Conservation (phyloP, 2,329 filamentous ascomycete species). For the Diplodia intermedia region DNA sequence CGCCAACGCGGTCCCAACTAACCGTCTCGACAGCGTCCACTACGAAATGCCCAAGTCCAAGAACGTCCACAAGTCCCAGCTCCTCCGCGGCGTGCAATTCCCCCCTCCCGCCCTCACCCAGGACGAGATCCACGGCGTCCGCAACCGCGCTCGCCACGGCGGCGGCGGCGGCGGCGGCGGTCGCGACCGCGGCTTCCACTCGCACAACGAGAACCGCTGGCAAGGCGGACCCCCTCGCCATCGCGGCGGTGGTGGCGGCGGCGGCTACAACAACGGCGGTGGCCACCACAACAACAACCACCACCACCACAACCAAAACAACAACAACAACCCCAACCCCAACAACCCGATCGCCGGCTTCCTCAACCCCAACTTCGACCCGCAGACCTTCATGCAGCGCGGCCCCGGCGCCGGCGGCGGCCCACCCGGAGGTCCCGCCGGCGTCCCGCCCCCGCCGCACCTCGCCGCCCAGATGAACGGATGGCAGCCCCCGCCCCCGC, state of each 20-base stretch:
- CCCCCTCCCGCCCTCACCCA: slow-evolving; percentile 74
- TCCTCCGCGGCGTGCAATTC: slow-evolving; percentile 81
- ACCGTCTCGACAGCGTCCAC: slow-evolving; percentile 66
- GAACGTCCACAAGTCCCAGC: slow-evolving; percentile 89
- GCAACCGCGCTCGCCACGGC: slow-evolving; percentile 71
- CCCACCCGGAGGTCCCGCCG: slow-evolving; percentile 34
- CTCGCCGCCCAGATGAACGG: slow-evolving; percentile 33
- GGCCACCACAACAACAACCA: slow-evolving; percentile 32
- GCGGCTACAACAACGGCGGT: slow-evolving; percentile 33
- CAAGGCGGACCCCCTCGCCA: slow-evolving; percentile 38
- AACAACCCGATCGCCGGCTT: slow-evolving; percentile 41
- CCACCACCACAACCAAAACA: slow-evolving; percentile 11
- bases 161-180: slow-evolving; percentile 70
- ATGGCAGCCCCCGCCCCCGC: slow-evolving; percentile 42
- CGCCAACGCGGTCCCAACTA: slow-evolving; percentile 41
- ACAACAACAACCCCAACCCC: slow-evolving; percentile 31
- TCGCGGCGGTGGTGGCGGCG: slow-evolving; percentile 19
- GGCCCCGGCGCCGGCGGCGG: slow-evolving; percentile 15
- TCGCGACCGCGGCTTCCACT: slow-evolving; percentile 51
- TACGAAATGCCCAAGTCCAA: slow-evolving; percentile 80
- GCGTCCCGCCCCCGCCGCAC: slow-evolving; percentile 38
- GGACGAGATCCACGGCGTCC: slow-evolving; percentile 76
- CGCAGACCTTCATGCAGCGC: slow-evolving; percentile 35
- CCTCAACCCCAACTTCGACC: slow-evolving; percentile 39
- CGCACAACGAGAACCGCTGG: slow-evolving; percentile 33